A percentile compares a stretch with the other conserved stretches of the same genome.
Conservation (phyloP, 1,139 yeast species). For the Nakaseomyces bracarensis region DNA sequence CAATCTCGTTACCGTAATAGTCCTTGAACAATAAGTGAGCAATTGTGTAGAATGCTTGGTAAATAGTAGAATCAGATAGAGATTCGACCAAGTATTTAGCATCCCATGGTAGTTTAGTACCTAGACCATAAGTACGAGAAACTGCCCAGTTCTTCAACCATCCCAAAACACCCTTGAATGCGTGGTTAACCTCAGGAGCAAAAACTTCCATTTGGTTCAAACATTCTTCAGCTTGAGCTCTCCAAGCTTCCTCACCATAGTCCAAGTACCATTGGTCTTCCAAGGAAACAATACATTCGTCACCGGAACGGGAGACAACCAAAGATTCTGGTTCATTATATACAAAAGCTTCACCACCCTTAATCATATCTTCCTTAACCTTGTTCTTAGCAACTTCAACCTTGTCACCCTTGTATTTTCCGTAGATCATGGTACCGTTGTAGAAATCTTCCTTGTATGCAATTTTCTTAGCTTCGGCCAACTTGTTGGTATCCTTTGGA, state of each 20-base stretch:
- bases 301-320: conserved; percentile 93
- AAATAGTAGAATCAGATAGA: conserved; percentile 89
- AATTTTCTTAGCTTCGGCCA: conserved; percentile 86
- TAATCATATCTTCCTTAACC: conserved; percentile 75
- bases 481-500: conserved; percentile 81
- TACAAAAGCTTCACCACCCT: conserved; percentile 70
- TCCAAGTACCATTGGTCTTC: conserved; percentile 99
- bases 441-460: conserved; percentile 97
- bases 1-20: conserved; percentile 69
- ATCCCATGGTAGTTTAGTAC: conserved; percentile 97
- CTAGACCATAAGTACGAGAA: conserved; percentile 93
- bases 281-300: conserved; percentile 89
- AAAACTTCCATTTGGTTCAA: conserved; percentile 70
- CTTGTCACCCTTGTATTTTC: conserved; percentile 79
- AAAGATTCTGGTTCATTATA: conserved; percentile 91
- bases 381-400: conserved; percentile 88
- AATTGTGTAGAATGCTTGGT: conserved; percentile 93
- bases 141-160: conserved; percentile 99
- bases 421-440: conserved; percentile 73
- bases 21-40: conserved; percentile 80
- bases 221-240: conserved; percentile 74
- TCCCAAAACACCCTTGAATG: conserved; percentile 87
- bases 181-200: conserved; percentile 78
- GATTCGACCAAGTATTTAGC: conserved; percentile 88
- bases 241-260: conserved; percentile 95